These are phyloP conservation scores for Vigna hirtella DNA, from an alignment of 306 rosid species.

Conservation along the genomic window DNA sequence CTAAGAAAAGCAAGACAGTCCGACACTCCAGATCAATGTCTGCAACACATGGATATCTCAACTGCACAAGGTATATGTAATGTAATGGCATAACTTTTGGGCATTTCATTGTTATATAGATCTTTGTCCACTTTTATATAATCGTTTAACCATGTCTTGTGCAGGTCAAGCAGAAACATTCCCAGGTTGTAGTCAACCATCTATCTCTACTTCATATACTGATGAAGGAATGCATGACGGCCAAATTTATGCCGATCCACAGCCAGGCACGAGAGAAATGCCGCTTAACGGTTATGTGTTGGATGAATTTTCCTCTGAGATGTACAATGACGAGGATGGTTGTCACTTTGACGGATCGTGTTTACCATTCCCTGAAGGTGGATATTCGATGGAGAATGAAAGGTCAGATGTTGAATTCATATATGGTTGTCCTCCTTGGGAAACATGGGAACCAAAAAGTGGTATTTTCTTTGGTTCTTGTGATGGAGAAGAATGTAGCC, in stretches of 20 bases:
- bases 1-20: conserved; percentile 28
- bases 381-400: conserved; percentile 41
- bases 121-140: neutral
- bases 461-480: conserved; percentile 16
- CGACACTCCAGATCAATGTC: conserved; percentile 40
- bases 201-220: conserved; percentile 39
- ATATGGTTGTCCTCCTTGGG: conserved; percentile 18
- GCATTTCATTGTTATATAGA: neutral
- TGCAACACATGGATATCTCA: conserved; percentile 32
- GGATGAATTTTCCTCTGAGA: conserved; percentile 38
- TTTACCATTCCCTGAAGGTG: conserved; percentile 29
- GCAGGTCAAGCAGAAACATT: conserved; percentile 49
- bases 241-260: conserved; percentile 39
- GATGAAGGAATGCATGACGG: conserved; percentile 36
- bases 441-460: conserved; percentile 45
- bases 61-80: conserved; percentile 47
- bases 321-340: conserved; percentile 39
- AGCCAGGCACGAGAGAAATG: conserved; percentile 14
- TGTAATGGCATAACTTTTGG: neutral
- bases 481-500: conserved; percentile 41
- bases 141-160: conserved; percentile 18
- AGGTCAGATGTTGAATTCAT: conserved; percentile 28
- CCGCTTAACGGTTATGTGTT: conserved; percentile 24
- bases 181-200: conserved; percentile 22
- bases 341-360: conserved; percentile 29